These are phyloP conservation scores for Fusarium vanettenii DNA, from an alignment of 2,329 filamentous ascomycete species.

Conservation along the genomic window DNA sequence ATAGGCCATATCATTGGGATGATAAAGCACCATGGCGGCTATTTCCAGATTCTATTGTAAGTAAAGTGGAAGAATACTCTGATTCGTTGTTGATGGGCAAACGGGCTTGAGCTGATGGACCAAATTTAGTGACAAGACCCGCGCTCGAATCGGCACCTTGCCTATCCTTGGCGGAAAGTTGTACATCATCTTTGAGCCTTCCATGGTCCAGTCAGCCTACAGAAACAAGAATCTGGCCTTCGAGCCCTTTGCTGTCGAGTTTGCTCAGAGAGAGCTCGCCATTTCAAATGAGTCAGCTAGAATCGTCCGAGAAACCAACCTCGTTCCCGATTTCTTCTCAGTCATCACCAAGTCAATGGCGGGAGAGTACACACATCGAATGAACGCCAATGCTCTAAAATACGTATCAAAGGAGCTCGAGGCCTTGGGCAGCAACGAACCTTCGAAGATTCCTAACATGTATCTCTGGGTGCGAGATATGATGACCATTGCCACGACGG, in stretches of 20 bases:
- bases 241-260: conserved; percentile 53
- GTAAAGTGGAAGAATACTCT: not conserved
- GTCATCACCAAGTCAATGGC: conserved; percentile 50
- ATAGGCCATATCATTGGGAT: conserved; percentile 57
- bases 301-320: conserved; percentile 34
- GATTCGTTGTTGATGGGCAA: not conserved
- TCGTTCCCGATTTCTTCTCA: conserved; percentile 50
- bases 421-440: conserved; percentile 9
- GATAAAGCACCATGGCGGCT: conserved; percentile 27
- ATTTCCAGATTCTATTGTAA: conserved; percentile 34
- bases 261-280: conserved; percentile 52
- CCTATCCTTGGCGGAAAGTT: conserved; percentile 56
- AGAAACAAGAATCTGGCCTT: conserved; percentile 57
- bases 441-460: conserved; percentile 23
- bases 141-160: conserved; percentile 55
- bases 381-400: conserved; percentile 51
- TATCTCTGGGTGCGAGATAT: conserved; percentile 52
- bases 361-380: conserved; percentile 46
- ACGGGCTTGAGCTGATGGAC: not conserved
- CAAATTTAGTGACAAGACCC: conserved; percentile 1
- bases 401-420: conserved; percentile 48
- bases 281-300: conserved; percentile 44
- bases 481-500: conserved; percentile 25
- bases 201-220: conserved; percentile 54
- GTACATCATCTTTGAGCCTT: conserved; percentile 58